A percentile compares a stretch with the other conserved stretches of the same genome.
phyloP scores from a whole-genome alignment of 176 grass and related monocot genomes.

The Pontederia paniculata region DNA sequence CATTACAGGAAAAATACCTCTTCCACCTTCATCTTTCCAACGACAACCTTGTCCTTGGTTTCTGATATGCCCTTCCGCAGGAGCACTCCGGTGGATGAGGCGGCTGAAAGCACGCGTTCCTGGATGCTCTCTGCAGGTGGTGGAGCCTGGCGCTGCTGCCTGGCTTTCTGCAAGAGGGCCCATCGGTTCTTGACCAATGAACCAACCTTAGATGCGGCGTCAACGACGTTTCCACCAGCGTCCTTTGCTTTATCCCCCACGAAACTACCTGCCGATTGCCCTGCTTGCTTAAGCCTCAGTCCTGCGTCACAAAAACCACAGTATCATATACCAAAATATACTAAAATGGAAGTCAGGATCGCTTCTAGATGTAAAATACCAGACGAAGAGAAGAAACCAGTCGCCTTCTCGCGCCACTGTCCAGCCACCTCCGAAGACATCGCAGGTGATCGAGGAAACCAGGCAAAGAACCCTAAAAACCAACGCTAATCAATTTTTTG shows the following conservation, averaged over 20 bases:
- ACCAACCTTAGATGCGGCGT: constrained; percentile 73
- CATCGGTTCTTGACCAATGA: constrained; percentile 78
- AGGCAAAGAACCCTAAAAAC: background rate
- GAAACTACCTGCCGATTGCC: constrained; percentile 49
- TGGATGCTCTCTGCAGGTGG: constrained; percentile 63
- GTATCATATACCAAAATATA: constrained; percentile 6
- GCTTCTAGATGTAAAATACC: constrained; percentile 21
- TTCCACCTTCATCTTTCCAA: constrained; percentile 97
- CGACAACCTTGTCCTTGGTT: constrained; percentile 87
- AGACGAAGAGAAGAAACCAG: constrained; percentile 79
- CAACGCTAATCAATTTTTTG: background rate
- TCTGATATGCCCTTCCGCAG: constrained; percentile 79
- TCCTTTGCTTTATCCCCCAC: constrained; percentile 1
- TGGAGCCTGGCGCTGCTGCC: constrained; percentile 26
- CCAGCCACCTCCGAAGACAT: constrained; percentile 60
- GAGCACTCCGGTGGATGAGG: constrained; percentile 68
- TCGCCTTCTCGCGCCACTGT: constrained; percentile 69
- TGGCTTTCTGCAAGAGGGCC: constrained; percentile 70
- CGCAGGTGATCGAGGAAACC: background rate
- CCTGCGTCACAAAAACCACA: constrained; percentile 28
- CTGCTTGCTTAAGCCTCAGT: constrained; percentile 70
- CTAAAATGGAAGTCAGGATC: background rate
- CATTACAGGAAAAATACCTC: constrained; percentile 35
- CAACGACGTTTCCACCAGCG: constrained; percentile 59
- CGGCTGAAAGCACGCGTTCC: constrained; percentile 67